Percentiles rank a stretch among this genome's conserved stretches.
Evolutionary conservation across 768 basidiomycete genomes (phyloP).

Genomic region (Lactarius sanguifluus): DNA sequence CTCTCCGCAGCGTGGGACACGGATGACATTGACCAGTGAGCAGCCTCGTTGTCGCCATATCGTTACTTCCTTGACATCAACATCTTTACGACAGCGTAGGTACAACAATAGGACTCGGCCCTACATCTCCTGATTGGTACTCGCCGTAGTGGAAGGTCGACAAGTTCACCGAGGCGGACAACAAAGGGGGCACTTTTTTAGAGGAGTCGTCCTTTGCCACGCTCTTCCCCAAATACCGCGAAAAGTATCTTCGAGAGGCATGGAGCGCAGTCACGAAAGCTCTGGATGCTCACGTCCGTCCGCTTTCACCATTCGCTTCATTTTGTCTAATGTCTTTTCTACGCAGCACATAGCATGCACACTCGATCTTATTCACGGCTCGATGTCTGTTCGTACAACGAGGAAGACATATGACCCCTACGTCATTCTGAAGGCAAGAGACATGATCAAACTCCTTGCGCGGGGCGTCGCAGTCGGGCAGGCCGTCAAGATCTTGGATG

Average conservation of each 20-base stretch:
- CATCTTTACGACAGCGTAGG: conserved; percentile 35
- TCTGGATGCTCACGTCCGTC: conserved; percentile 80
- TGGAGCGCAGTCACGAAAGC: conserved; percentile 90
- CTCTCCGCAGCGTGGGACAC: conserved; percentile 87
- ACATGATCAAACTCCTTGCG: conserved; percentile 92
- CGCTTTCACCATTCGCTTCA: conserved; percentile 25
- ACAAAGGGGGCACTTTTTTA: conserved; percentile 78
- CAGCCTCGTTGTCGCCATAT: conserved; percentile 13
- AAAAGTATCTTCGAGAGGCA: conserved; percentile 92
- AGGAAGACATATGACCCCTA: conserved; percentile 98
- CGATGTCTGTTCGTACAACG: conserved; percentile 96
- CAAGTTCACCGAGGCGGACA: conserved; percentile 69
- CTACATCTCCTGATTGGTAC: not conserved
- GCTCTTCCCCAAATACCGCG: conserved; percentile 96
- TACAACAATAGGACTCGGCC: not conserved
- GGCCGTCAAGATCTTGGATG: conserved; percentile 88
- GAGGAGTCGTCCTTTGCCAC: conserved; percentile 99
- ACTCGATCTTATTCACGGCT: conserved; percentile 92
- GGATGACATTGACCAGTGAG: conserved; percentile 98
- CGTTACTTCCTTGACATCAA: conserved; percentile 13
- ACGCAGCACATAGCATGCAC: conserved; percentile 83
- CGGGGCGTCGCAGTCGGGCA: conserved; percentile 85
- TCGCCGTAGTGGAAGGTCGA: conserved; percentile 75
- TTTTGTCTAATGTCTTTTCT: conserved; percentile 2
- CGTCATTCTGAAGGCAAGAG: conserved; percentile 91